phyloP scores from a whole-genome alignment of 208 protist genomes.

The Wallacemonas sp. region DNA sequence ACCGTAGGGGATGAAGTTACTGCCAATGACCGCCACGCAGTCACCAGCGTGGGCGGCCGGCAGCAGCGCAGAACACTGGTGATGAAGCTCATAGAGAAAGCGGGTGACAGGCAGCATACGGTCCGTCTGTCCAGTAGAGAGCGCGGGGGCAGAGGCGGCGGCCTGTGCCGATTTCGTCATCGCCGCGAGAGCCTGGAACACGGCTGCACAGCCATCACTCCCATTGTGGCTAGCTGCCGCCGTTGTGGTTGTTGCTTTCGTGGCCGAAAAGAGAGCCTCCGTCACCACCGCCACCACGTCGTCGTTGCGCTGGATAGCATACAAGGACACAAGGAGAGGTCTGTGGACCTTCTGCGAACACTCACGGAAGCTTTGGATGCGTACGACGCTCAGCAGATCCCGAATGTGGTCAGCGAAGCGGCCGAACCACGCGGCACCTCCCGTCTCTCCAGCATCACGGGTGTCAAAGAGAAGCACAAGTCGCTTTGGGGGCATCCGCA shows the following conservation, averaged over 20 bases:
- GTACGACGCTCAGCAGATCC: background rate
- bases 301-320: background rate
- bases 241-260: too few species aligned
- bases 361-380: background rate
- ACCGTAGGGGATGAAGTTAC: conserved; percentile 16
- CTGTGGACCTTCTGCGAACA: background rate
- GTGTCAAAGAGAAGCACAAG: conserved; percentile 1
- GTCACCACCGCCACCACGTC: background rate
- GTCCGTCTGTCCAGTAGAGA: background rate
- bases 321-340: background rate
- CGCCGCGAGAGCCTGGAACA: background rate
- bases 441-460: background rate
- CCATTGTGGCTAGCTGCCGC: too few species aligned
- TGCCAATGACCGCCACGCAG: conserved; percentile 35
- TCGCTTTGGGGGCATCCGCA: background rate
- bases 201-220: background rate
- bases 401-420: background rate
- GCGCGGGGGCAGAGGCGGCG: background rate
- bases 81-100: conserved; percentile 2
- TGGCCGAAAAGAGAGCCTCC: background rate
- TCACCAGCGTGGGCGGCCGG: too few species aligned
- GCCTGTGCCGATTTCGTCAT: background rate
- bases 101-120: background rate
- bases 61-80: background rate
- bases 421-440: background rate